Base-by-base conservation (phyloP, 2,329 filamentous ascomycete species). In the Hypoxylon sp. region DNA sequence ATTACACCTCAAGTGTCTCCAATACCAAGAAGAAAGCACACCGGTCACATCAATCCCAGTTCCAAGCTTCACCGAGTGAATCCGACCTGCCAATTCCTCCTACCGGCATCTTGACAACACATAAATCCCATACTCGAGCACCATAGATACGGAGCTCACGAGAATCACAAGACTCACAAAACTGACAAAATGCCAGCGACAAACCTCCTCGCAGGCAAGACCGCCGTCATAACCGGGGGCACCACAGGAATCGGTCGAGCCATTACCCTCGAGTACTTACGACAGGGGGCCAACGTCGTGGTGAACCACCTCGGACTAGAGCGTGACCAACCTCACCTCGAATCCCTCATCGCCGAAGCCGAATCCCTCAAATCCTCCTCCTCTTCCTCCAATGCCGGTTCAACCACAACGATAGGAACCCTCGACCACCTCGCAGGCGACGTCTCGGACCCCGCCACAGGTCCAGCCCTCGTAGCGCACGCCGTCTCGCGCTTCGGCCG, bases 241-340 rank as follows among this genome's bases (percentile, higher is more conserved):
- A 91, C 91, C 2, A 97, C 93, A 0, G 93, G 93, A 60, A 97
- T 97, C 74, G 94, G 94, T 57, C 88, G 92, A 70, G 93, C 93
- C 73, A 97, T 97, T 70, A 89, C 91, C 45, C 86, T 97, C 60
- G 90, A 90, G 74, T 97, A 93, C 77, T 83, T 95, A 56, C 84
- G 86, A 7, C 92, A 97, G 73, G 93, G 93, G 70, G 91, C 91
- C 73, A 86, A 87, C 77, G 92, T 97, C 34, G 89, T 91, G 28
- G 88, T 97, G 67, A 97, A 96, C 82, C 92, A 96, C 77, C 86
- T 94, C 2, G 91, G 87, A 62, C 83, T 89, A 5, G 77, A 80
- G 2, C 80, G 79, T 49, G 88, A 90, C 79, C 73, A 78, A 34
- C 67, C 75, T 2, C 86, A 89, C 74, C 82, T 89, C 38, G 78